These are phyloP conservation scores for Penicillium sp. DNA, from an alignment of 2,329 filamentous ascomycete genomes.

Conservation along the genomic window DNA sequence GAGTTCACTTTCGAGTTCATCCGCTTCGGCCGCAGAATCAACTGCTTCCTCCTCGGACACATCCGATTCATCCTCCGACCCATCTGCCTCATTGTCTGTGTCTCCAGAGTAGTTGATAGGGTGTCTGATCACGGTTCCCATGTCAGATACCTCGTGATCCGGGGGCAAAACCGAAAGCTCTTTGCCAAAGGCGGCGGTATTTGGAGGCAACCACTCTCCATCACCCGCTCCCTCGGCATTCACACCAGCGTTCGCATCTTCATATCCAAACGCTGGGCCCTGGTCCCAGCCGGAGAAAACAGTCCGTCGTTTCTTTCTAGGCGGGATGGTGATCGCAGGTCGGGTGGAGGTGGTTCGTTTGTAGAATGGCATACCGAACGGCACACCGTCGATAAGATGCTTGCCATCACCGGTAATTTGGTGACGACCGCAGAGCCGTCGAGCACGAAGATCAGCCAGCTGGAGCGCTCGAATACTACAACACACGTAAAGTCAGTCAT, in stretches of 20 bases:
- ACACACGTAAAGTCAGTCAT: slow-evolving; percentile 10
- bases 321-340: slow-evolving; percentile 73
- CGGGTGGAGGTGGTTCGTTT: slow-evolving; percentile 62
- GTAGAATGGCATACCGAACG: slow-evolving; percentile 78
- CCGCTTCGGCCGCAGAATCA: slow-evolving; percentile 40
- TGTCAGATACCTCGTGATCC: slow-evolving; percentile 39
- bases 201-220: slow-evolving; percentile 38
- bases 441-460: slow-evolving; percentile 73
- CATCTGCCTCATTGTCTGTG: slow-evolving; percentile 40
- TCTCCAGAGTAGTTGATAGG: slow-evolving; percentile 37
- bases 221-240: slow-evolving; percentile 38
- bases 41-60: slow-evolving; percentile 39
- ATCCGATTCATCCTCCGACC: slow-evolving; percentile 42
- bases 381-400: slow-evolving; percentile 82
- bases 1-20: slow-evolving; percentile 54
- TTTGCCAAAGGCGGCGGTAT: slow-evolving; percentile 36
- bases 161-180: slow-evolving; percentile 33
- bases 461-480: slow-evolving; percentile 77
- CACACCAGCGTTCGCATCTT: slow-evolving; percentile 2
- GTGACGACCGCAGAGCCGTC: slow-evolving; percentile 75
- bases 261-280: slow-evolving; percentile 22
- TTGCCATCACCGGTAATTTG: slow-evolving; percentile 81
- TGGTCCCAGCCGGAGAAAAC: slow-evolving; percentile 38
- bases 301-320: slow-evolving; percentile 69
- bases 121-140: slow-evolving; percentile 47